Percentiles rank a stretch among this genome's conserved stretches.
These are phyloP conservation scores for Kwoniella dendrophila DNA, from an alignment of 768 basidiomycete species.

Conservation along the genomic window DNA sequence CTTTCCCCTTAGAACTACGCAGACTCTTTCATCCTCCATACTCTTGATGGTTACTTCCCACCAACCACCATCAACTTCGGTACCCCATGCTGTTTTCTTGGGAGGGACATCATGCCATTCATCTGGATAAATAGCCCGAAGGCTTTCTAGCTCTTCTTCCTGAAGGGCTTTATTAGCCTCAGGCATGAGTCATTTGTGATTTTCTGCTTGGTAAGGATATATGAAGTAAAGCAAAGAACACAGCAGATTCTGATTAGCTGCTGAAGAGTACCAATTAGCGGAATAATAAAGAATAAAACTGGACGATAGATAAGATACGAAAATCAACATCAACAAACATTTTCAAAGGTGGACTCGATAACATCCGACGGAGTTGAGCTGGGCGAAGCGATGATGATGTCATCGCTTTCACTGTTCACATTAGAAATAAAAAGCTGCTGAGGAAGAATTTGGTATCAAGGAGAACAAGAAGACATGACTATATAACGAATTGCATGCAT, in stretches of 20 bases:
- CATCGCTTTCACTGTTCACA: conserved; percentile 1
- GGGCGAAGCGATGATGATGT: conserved; percentile 19
- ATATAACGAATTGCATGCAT: too few relatives aligned
- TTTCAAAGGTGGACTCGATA: too few relatives aligned
- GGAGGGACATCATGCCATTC: conserved; percentile 51
- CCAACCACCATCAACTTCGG: conserved; percentile 43
- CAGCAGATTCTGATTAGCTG: not conserved
- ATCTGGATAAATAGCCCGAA: conserved; percentile 48
- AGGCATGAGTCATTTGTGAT: conserved; percentile 39
- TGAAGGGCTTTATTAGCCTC: conserved; percentile 43
- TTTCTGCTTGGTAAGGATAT: not conserved
- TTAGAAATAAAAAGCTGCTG: too few relatives aligned
- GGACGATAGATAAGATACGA: conserved; percentile 2
- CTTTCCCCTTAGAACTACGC: conserved; percentile 40
- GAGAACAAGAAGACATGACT: too few relatives aligned
- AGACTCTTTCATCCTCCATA: conserved; percentile 40
- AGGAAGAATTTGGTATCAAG: too few relatives aligned
- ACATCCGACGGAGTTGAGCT: not conserved
- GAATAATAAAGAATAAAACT: not conserved
- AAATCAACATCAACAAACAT: conserved; percentile 17
- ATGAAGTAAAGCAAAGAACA: not conserved
- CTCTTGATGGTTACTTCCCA: conserved; percentile 41
- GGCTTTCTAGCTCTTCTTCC: conserved; percentile 47
- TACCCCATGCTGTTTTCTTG: conserved; percentile 52
- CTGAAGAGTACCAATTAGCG: not conserved